phyloP scores from a whole-genome alignment of 2,329 filamentous ascomycete genomes.

The Aspergillus ochraceus region DNA sequence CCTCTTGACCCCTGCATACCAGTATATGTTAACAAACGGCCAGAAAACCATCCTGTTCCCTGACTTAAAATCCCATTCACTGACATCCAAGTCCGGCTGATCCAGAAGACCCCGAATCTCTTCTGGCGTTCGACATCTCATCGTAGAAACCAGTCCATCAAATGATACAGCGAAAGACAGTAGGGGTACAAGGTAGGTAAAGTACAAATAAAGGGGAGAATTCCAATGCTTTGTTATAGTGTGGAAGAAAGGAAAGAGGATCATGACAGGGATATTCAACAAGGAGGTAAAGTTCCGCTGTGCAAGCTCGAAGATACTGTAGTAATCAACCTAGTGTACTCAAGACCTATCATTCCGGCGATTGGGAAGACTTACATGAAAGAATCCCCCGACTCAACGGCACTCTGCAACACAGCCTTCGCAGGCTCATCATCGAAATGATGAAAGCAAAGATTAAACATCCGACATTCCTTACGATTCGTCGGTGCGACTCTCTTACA shows the following conservation, averaged over 20 bases:
- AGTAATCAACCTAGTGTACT: neutral
- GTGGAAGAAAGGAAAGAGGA: constrained; percentile 31
- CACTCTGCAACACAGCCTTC: constrained; percentile 59
- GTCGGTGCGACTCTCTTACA: constrained; percentile 40
- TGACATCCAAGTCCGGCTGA: constrained; percentile 10
- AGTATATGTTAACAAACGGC: constrained; percentile 21
- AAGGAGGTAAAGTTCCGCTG: constrained; percentile 15
- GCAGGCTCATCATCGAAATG: constrained; percentile 70
- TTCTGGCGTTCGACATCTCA: constrained; percentile 65
- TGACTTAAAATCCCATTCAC: constrained; percentile 19
- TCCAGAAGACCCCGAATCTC: constrained; percentile 64
- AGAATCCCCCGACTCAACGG: constrained; percentile 24
- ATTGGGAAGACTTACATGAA: constrained; percentile 21
- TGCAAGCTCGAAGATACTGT: constrained; percentile 18
- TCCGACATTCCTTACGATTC: constrained; percentile 60
- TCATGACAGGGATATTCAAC: constrained; percentile 27
- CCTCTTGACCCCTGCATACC: constrained; percentile 16
- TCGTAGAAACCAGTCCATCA: constrained; percentile 67
- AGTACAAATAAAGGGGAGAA: constrained; percentile 59
- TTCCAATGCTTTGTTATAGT: constrained; percentile 38
- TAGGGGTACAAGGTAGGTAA: constrained; percentile 66
- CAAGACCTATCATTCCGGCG: neutral
- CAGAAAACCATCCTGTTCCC: constrained; percentile 21
- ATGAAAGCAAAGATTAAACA: constrained; percentile 76
- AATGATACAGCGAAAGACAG: constrained; percentile 67